Percentiles rank a stretch among this genome's conserved stretches.
Evolutionary conservation across 2,329 filamentous ascomycete species (phyloP).

Genomic region (Ophiostoma himal-ulmi): DNA sequence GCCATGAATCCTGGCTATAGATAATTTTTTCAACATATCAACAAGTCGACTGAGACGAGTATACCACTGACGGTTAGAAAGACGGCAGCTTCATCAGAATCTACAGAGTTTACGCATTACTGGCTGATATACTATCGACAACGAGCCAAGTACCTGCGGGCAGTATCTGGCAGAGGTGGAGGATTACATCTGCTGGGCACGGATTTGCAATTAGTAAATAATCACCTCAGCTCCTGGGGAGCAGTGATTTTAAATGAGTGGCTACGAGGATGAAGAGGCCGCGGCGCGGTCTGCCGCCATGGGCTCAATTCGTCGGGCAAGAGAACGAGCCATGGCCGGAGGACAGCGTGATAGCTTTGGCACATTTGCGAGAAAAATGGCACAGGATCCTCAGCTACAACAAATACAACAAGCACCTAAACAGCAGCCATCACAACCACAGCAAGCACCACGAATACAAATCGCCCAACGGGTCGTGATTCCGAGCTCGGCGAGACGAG

Average conservation of each 20-base stretch:
- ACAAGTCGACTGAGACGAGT: background rate
- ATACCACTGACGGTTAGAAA: background rate
- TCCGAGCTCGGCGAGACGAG: background rate
- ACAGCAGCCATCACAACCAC: constrained; percentile 21
- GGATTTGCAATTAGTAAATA: background rate
- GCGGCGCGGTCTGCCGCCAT: constrained; percentile 43
- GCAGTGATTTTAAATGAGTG: constrained; percentile 46
- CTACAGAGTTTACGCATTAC: background rate
- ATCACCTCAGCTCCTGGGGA: constrained; percentile 25
- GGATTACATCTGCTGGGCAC: constrained; percentile 24
- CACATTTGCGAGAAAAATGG: constrained; percentile 24
- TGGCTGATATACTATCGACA: background rate
- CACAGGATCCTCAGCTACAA: constrained; percentile 10
- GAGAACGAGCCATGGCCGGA: constrained; percentile 47
- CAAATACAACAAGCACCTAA: constrained; percentile 15
- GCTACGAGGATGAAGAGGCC: constrained; percentile 48
- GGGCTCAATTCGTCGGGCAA: constrained; percentile 50
- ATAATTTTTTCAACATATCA: background rate
- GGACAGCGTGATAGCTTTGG: constrained; percentile 32
- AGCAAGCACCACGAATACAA: background rate
- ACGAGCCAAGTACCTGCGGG: constrained; percentile 1
- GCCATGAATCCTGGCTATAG: background rate
- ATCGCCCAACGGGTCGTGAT: background rate
- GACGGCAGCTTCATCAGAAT: background rate
- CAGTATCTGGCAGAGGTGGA: constrained; percentile 15